phyloP scores from a whole-genome alignment of 352 stramenopile genomes.

The Phytophthora nicotianae region DNA sequence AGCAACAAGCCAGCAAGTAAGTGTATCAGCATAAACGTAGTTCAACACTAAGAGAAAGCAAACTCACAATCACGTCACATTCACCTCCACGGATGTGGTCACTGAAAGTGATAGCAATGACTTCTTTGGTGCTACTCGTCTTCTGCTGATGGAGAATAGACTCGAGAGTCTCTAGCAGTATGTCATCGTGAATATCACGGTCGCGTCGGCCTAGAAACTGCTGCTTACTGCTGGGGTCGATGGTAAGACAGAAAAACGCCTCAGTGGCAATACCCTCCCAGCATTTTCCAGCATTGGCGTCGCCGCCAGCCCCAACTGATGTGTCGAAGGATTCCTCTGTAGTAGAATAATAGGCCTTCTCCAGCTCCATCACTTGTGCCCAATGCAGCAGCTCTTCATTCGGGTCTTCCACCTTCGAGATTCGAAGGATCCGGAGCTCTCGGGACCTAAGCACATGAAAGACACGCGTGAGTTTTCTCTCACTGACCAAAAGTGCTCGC shows the following conservation, averaged over 20 bases:
- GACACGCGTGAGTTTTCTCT: background rate
- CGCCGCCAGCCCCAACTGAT: background rate
- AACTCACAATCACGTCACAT: constrained; percentile 13
- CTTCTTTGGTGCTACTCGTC: constrained; percentile 2
- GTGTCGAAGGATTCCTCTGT: background rate
- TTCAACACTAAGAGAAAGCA: background rate
- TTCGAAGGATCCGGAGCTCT: constrained; percentile 64
- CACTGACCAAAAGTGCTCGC: background rate
- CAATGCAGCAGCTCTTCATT: constrained; percentile 85
- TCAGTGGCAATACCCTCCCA: constrained; percentile 51
- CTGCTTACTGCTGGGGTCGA: constrained; percentile 31
- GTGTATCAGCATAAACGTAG: background rate
- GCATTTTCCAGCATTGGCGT: background rate
- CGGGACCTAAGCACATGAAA: constrained; percentile 28
- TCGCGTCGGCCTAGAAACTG: constrained; percentile 33
- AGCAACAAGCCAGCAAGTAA: background rate
- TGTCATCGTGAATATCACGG: constrained; percentile 28
- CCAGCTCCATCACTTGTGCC: constrained; percentile 58
- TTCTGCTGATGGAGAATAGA: constrained; percentile 39
- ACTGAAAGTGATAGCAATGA: constrained; percentile 27
- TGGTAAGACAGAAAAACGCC: constrained; percentile 51
- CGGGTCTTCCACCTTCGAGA: constrained; percentile 55
- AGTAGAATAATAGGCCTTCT: constrained; percentile 44
- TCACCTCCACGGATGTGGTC: constrained; percentile 21
- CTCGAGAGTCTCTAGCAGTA: constrained; percentile 47